A percentile compares a stretch with the other conserved stretches of the same genome.
These are phyloP conservation scores for Fusarium irregulare DNA, from an alignment of 2,329 filamentous ascomycete species.

Conservation along the genomic window DNA sequence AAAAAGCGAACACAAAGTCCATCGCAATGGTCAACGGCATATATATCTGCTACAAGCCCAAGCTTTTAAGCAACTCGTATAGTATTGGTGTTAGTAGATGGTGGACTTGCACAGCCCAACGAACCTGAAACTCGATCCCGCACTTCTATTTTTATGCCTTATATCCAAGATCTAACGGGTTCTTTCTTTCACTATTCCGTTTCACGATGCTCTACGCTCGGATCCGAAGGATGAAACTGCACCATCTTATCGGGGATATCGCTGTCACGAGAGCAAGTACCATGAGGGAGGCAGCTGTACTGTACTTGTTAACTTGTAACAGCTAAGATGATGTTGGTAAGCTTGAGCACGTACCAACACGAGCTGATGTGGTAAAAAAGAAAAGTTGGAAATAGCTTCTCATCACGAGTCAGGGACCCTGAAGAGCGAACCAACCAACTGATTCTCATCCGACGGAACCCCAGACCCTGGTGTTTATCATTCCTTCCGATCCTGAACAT, in stretches of 20 bases:
- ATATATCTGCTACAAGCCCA: background rate
- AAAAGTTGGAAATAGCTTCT: slow-evolving; percentile 14
- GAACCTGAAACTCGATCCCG: slow-evolving; percentile 1
- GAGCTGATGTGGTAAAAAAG: background rate
- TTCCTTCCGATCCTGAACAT: slow-evolving; percentile 9
- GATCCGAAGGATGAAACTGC: slow-evolving; percentile 10
- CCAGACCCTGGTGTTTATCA: slow-evolving; percentile 22
- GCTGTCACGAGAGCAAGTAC: background rate
- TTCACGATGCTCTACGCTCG: slow-evolving; percentile 8
- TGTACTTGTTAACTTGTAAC: slow-evolving; percentile 6
- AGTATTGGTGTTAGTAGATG: background rate
- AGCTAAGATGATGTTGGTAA: background rate
- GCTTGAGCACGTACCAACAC: slow-evolving; percentile 20
- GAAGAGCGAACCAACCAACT: background rate
- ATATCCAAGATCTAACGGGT: background rate
- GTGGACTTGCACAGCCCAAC: background rate
- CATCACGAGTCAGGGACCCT: slow-evolving; percentile 11
- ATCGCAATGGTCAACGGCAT: background rate
- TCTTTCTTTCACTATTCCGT: background rate
- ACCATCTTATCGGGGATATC: slow-evolving; percentile 10
- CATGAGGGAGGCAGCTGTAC: background rate
- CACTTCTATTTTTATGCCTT: background rate
- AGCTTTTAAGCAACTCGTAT: background rate
- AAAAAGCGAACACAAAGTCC: background rate
- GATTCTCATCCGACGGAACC: background rate